Evolutionary conservation across 2,329 filamentous ascomycete genomes (phyloP).

Genomic region (Madurella fahalii): DNA sequence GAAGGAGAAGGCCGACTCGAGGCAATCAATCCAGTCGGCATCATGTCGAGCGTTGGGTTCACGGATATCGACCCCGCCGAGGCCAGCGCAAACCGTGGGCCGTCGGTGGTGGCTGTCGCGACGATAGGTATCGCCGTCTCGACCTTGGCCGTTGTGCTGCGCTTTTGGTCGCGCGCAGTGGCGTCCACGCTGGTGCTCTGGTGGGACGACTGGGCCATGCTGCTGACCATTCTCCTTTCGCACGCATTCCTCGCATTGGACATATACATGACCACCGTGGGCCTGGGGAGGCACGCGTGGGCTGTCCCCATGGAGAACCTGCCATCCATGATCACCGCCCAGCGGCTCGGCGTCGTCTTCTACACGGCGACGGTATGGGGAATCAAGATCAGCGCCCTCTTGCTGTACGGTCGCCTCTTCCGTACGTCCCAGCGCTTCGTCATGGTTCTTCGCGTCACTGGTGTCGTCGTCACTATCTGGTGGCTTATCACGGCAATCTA

Average conservation of each 20-base stretch:
- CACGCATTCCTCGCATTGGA: background rate
- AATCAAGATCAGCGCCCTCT: background rate
- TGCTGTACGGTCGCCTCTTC: background rate
- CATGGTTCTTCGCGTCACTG: background rate
- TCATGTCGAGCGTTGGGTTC: background rate
- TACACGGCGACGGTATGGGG: background rate
- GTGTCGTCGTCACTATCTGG: background rate
- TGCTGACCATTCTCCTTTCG: background rate
- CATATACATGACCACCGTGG: background rate
- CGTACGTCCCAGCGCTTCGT: background rate
- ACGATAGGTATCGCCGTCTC: background rate
- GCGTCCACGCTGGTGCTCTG: background rate
- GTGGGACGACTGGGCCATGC: constrained; percentile 1
- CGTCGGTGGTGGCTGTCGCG: background rate
- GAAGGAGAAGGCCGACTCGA: no score
- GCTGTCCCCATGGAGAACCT: background rate
- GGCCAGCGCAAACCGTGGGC: background rate
- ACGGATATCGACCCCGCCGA: background rate
- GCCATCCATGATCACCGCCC: background rate
- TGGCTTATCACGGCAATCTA: background rate
- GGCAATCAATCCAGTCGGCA: no score
- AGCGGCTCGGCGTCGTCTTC: background rate
- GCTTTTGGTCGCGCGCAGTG: background rate
- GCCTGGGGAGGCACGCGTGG: background rate
- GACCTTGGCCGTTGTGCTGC: background rate